phyloP scores from a whole-genome alignment of 768 basidiomycete genomes.

The Dentipellis fragilis region DNA sequence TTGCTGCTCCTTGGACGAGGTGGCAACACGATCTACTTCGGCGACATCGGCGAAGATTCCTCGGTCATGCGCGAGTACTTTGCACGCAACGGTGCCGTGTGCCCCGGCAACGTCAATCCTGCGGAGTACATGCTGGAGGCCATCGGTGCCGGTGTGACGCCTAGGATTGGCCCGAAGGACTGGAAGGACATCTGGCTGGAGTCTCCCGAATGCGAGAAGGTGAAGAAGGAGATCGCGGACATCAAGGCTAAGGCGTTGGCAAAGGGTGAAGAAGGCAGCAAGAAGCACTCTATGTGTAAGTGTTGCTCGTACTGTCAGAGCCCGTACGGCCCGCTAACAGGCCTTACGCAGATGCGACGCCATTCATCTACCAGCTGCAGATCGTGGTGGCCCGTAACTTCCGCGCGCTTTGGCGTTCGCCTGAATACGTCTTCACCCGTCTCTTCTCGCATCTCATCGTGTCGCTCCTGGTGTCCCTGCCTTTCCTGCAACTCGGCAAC shows the following conservation, averaged over 20 bases:
- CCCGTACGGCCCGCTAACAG: slow-evolving; percentile 36
- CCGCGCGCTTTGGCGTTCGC: slow-evolving; percentile 69
- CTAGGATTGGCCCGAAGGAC: slow-evolving; percentile 66
- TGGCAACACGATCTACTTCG: slow-evolving; percentile 89
- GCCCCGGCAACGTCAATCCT: slow-evolving; percentile 74
- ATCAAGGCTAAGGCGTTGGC: slow-evolving; percentile 24
- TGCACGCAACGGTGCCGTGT: slow-evolving; percentile 59
- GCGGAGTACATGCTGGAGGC: slow-evolving; percentile 73
- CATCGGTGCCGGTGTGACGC: slow-evolving; percentile 75
- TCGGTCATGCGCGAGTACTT: slow-evolving; percentile 68
- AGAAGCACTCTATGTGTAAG: slow-evolving; percentile 5
- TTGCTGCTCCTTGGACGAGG: slow-evolving; percentile 64
- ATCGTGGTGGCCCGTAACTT: slow-evolving; percentile 64
- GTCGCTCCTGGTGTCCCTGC: slow-evolving; percentile 63
- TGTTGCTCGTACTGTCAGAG: not conserved
- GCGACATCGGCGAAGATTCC: slow-evolving; percentile 77
- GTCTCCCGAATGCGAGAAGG: slow-evolving; percentile 43
- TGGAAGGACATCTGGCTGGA: slow-evolving; percentile 85
- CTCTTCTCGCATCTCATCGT: slow-evolving; percentile 68
- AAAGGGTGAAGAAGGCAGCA: not conserved
- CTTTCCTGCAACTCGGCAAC: slow-evolving; percentile 68
- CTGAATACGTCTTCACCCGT: slow-evolving; percentile 80
- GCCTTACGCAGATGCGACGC: slow-evolving; percentile 27
- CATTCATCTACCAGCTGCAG: slow-evolving; percentile 65
- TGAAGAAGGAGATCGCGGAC: slow-evolving; percentile 27